These are phyloP conservation scores for Piper longum DNA, from an alignment of 164 flowering plant species.

Conservation along the genomic window DNA sequence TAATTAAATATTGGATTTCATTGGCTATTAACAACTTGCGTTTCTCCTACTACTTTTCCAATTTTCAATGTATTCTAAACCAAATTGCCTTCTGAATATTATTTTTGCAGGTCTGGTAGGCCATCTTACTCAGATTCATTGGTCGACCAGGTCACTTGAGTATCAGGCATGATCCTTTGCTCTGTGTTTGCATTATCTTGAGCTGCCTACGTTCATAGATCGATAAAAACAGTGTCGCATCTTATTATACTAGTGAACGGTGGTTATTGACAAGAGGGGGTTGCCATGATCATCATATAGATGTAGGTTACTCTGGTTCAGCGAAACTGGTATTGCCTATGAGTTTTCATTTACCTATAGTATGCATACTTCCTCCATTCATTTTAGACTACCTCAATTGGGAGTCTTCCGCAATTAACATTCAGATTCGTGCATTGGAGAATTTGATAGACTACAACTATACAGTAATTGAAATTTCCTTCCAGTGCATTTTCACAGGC, in stretches of 20 bases:
- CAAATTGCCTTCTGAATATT: conserved; percentile 2
- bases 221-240: not conserved
- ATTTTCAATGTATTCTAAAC: not conserved
- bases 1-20: no score
- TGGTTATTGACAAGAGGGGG: not conserved
- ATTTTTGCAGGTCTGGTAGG: conserved; percentile 62
- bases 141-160: conserved; percentile 89
- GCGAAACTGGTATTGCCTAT: not conserved
- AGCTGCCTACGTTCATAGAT: not conserved
- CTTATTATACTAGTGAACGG: not conserved
- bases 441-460: no score
- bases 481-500: not conserved
- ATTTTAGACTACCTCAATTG: not conserved
- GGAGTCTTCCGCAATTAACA: not conserved
- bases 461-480: no score
- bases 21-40: not conserved
- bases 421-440: no score
- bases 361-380: not conserved
- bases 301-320: not conserved
- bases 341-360: not conserved
- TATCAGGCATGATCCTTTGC: conserved; percentile 37
- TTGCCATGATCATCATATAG: not conserved
- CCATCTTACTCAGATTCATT: conserved; percentile 60
- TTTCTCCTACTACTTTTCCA: not conserved
- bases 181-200: not conserved